phyloP scores from a whole-genome alignment of 164 flowering plant genomes.

The Echeveria elegans region DNA sequence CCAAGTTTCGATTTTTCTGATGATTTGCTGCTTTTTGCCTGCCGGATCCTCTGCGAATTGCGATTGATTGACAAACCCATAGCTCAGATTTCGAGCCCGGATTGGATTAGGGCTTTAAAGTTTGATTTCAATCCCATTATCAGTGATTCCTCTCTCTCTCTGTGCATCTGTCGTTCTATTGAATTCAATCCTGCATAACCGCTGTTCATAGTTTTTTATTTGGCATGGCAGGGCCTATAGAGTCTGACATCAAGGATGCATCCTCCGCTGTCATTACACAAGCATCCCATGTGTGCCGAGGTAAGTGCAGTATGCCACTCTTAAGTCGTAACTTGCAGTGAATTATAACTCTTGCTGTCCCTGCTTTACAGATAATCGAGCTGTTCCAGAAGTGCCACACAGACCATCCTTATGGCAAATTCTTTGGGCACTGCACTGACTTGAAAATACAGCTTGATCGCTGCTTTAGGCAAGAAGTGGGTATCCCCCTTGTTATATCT shows the following conservation, averaged over 20 bases:
- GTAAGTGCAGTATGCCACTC: constrained; percentile 23
- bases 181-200: not conserved
- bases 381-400: constrained; percentile 77
- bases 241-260: constrained; percentile 37
- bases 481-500: constrained; percentile 10
- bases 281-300: constrained; percentile 73
- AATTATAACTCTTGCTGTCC: not conserved
- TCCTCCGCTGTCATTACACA: constrained; percentile 66
- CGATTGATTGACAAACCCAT: too few relatives aligned
- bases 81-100: too few relatives aligned
- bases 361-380: constrained; percentile 62
- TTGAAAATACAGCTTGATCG: constrained; percentile 85
- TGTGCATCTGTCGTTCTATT: too few relatives aligned
- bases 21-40: too few relatives aligned
- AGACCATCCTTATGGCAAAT: constrained; percentile 80
- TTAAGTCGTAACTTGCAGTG: not conserved
- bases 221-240: not conserved
- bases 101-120: too few relatives aligned
- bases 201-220: not conserved
- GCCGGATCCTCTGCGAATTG: too few relatives aligned
- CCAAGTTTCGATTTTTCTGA: too few relatives aligned
- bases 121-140: too few relatives aligned
- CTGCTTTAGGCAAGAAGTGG: constrained; percentile 81
- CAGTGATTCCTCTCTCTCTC: too few relatives aligned
- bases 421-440: constrained; percentile 78